These are phyloP conservation scores for Volutella citrinella DNA, from an alignment of 2,329 filamentous ascomycete species.

Conservation along the genomic window DNA sequence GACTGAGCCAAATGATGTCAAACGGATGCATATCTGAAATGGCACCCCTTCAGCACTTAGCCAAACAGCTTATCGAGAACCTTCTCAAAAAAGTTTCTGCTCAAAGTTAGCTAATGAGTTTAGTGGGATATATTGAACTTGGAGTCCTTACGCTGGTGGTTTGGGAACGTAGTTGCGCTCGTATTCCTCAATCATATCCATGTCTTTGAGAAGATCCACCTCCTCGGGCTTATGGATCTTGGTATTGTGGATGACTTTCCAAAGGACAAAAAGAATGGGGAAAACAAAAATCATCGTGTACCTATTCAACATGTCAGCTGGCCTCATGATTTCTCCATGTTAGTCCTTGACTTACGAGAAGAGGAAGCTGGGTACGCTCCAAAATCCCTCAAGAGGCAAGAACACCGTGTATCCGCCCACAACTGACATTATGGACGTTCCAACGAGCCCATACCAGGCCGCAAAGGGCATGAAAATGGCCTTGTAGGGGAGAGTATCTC, in stretches of 20 bases:
- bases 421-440: slow-evolving; percentile 68
- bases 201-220: slow-evolving; percentile 59
- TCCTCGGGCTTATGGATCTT: slow-evolving; percentile 54
- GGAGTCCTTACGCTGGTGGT: slow-evolving; percentile 47
- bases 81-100: slow-evolving; percentile 18
- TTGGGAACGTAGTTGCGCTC: slow-evolving; percentile 55
- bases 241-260: slow-evolving; percentile 68
- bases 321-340: neutral
- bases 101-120: too few species aligned
- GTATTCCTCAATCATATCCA: slow-evolving; percentile 68
- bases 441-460: slow-evolving; percentile 63
- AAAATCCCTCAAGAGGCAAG: slow-evolving; percentile 55
- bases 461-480: slow-evolving; percentile 68
- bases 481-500: slow-evolving; percentile 67
- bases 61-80: slow-evolving; percentile 17
- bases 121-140: slow-evolving; percentile 1
- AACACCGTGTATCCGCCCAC: slow-evolving; percentile 77
- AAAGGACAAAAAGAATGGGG: slow-evolving; percentile 65
- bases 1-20: too few species aligned
- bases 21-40: too few species aligned
- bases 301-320: slow-evolving; percentile 21
- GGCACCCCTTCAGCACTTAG: too few species aligned
- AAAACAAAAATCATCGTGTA: slow-evolving; percentile 74
- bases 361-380: slow-evolving; percentile 68
- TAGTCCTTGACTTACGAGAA: slow-evolving; percentile 58